A percentile compares a stretch with the other conserved stretches of the same genome.
These are phyloP conservation scores for Capsella rubella DNA, from an alignment of 441 rosid genomes.

Conservation along the genomic window DNA sequence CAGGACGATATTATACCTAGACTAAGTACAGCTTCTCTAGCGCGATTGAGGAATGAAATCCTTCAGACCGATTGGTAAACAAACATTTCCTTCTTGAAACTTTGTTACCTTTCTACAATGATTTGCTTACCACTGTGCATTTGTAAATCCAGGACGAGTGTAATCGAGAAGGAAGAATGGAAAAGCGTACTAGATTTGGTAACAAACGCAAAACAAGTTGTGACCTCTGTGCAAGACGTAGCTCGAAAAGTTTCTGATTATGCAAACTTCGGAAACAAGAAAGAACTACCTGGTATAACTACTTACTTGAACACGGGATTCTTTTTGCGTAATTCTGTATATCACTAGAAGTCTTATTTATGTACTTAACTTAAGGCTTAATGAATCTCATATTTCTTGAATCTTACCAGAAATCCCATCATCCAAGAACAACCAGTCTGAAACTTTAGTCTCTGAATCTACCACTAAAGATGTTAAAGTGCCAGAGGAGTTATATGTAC, in stretches of 20 bases:
- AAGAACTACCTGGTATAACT: conserved; percentile 57
- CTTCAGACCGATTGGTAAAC: conserved; percentile 84
- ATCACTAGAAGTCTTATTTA: background rate
- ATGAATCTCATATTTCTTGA: conserved; percentile 17
- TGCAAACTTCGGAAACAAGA: conserved; percentile 67
- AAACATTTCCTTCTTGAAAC: conserved; percentile 19
- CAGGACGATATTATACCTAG: conserved; percentile 95
- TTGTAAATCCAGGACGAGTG: conserved; percentile 70
- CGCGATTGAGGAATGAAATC: conserved; percentile 84
- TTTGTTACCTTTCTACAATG: background rate
- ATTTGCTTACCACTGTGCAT: background rate
- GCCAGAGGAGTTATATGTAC: conserved; percentile 78
- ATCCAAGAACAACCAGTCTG: conserved; percentile 35
- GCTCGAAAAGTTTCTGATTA: conserved; percentile 85
- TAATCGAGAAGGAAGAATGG: conserved; percentile 90
- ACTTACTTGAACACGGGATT: background rate
- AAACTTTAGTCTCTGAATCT: conserved; percentile 39
- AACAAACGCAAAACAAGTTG: conserved; percentile 88
- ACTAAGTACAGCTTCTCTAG: conserved; percentile 76
- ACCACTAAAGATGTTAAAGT: conserved; percentile 32
- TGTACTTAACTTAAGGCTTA: background rate
- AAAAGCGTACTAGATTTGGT: conserved; percentile 73
- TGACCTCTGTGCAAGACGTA: conserved; percentile 89
- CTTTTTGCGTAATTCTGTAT: background rate
- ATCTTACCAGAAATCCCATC: conserved; percentile 45